Conservation (phyloP, 139 green algal species). For the Volvox africanus region DNA sequence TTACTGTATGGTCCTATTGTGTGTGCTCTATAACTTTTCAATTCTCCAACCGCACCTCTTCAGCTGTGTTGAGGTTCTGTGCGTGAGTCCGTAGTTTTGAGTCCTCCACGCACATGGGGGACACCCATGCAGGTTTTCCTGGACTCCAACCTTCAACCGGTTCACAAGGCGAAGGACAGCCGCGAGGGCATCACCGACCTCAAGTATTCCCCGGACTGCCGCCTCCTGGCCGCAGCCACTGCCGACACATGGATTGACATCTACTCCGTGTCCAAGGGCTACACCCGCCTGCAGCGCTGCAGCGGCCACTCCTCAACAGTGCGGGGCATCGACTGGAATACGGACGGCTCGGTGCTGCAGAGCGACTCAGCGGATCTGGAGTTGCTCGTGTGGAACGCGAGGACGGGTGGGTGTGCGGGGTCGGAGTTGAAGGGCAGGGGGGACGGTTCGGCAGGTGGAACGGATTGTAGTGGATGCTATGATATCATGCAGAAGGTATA, state of each 20-base stretch:
- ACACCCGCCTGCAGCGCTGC: conserved; percentile 19
- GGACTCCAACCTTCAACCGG: conserved; percentile 58
- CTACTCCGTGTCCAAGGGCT: conserved; percentile 55
- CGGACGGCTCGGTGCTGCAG: conserved; percentile 69
- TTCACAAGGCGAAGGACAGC: conserved; percentile 64
- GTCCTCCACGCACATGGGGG: no score
- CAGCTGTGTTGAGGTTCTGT: no score
- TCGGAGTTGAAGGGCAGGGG: neutral
- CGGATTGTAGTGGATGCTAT: neutral
- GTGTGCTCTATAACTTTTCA: no score
- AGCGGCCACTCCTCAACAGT: conserved; percentile 58
- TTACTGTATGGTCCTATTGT: no score
- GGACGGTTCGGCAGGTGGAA: neutral
- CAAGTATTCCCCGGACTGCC: conserved; percentile 75
- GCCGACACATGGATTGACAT: conserved; percentile 78
- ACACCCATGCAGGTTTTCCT: conserved; percentile 52
- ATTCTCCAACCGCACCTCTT: no score
- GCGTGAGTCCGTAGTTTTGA: no score
- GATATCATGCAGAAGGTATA: no score
- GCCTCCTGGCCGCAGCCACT: conserved; percentile 68
- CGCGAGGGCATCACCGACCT: conserved; percentile 71
- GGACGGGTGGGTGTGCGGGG: conserved; percentile 50
- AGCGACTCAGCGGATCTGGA: conserved; percentile 68
- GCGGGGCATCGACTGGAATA: conserved; percentile 72
- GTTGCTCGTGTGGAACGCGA: conserved; percentile 75